Conservation (phyloP, 805 yeast genomes). For the Metschnikowia kofuensis region DNA sequence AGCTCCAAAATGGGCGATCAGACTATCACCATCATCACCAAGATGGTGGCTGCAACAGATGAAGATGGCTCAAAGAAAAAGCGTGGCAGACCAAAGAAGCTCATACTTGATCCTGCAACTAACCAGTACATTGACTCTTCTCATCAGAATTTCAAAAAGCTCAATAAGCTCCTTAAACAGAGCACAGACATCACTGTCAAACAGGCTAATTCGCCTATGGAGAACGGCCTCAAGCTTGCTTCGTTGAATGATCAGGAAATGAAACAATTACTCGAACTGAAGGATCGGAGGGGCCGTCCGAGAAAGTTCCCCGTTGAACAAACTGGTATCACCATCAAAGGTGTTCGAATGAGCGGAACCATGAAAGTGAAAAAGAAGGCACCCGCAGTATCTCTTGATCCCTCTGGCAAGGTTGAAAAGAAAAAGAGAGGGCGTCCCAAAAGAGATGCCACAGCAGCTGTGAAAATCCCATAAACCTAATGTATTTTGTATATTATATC, state of each 20-base stretch:
- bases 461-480: not conserved
- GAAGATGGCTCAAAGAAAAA: constrained; percentile 26
- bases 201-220: constrained; percentile 6
- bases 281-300: constrained; percentile 50
- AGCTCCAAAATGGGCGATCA: not conserved
- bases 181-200: constrained; percentile 5
- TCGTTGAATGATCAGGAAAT: constrained; percentile 12
- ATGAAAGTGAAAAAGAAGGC: constrained; percentile 11
- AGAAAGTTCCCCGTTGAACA: constrained; percentile 48
- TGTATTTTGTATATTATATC: not conserved
- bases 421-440: constrained; percentile 15
- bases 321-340: constrained; percentile 43
- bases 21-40: constrained; percentile 6
- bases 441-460: constrained; percentile 1
- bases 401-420: constrained; percentile 7
- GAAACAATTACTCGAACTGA: constrained; percentile 33
- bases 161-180: constrained; percentile 29
- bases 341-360: constrained; percentile 40
- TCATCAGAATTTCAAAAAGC: constrained; percentile 40
- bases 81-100: constrained; percentile 42
- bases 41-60: constrained; percentile 8
- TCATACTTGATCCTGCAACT: constrained; percentile 41
- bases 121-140: constrained; percentile 39
- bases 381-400: not conserved
- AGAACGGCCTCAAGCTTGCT: constrained; percentile 10